These are phyloP conservation scores for Magnolia officinalis DNA, from an alignment of 164 flowering plant species.

Conservation along the genomic window DNA sequence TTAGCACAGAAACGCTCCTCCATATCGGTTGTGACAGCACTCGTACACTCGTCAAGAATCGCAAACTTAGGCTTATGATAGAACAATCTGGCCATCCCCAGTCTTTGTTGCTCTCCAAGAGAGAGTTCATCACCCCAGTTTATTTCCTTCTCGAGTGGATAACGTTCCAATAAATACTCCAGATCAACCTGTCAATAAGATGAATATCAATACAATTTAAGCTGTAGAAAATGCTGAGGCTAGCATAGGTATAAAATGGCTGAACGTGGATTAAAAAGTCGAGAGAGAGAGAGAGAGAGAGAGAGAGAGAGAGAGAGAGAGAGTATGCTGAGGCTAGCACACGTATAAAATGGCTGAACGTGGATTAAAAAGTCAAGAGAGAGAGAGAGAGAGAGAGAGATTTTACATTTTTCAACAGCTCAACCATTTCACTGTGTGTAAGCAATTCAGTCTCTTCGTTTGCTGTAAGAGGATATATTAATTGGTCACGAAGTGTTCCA, in stretches of 20 bases:
- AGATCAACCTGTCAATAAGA: constrained; percentile 71
- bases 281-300: background rate
- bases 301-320: too few species aligned
- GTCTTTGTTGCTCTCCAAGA: constrained; percentile 94
- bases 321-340: background rate
- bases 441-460: constrained; percentile 76
- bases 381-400: background rate
- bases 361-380: background rate
- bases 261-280: background rate
- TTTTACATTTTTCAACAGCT: constrained; percentile 85
- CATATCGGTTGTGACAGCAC: constrained; percentile 99
- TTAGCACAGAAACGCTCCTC: constrained; percentile 97
- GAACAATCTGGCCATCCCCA: constrained; percentile 99
- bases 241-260: background rate
- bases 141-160: constrained; percentile 81
- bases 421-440: constrained; percentile 71
- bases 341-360: too few species aligned
- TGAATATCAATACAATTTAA: background rate
- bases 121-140: constrained; percentile 99
- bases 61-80: constrained; percentile 99
- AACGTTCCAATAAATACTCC: constrained; percentile 90
- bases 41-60: constrained; percentile 97
- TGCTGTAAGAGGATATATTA: constrained; percentile 92
- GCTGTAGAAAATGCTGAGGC: background rate
- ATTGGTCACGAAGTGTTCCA: constrained; percentile 95